Conservation (phyloP, 495 filamentous ascomycete genomes). For the Aspergillus coremiiformis region DNA sequence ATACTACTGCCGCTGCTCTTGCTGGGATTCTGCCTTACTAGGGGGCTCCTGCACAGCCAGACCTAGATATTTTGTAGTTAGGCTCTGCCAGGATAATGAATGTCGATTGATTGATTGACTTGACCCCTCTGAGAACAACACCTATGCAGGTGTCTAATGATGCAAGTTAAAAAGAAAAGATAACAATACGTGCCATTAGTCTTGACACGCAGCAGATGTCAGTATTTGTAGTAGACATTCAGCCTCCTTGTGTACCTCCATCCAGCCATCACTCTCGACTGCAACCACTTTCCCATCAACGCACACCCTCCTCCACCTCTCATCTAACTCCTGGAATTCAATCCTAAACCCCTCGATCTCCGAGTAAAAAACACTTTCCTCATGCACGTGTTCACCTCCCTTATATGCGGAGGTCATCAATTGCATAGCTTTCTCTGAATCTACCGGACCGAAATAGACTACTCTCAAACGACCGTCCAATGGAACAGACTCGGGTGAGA, state of each 20-base stretch:
- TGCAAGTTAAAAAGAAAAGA: neutral
- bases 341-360: constrained; percentile 56
- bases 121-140: too few species aligned
- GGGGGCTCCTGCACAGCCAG: too few species aligned
- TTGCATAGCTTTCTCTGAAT: constrained; percentile 57
- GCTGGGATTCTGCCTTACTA: too few species aligned
- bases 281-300: constrained; percentile 81
- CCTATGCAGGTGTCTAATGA: too few species aligned
- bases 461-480: constrained; percentile 60
- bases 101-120: too few species aligned
- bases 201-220: neutral
- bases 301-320: constrained; percentile 75
- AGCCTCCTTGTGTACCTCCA: constrained; percentile 49
- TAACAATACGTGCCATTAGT: neutral
- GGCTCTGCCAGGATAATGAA: too few species aligned
- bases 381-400: constrained; percentile 60
- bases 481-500: constrained; percentile 62
- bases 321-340: constrained; percentile 53
- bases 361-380: constrained; percentile 57
- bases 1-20: too few species aligned
- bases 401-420: constrained; percentile 72
- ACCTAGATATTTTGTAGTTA: too few species aligned
- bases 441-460: constrained; percentile 62
- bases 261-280: constrained; percentile 61
- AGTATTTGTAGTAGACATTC: constrained; percentile 20